Conservation (phyloP, 2,329 filamentous ascomycete species). For the Chaetomium strumarium region DNA sequence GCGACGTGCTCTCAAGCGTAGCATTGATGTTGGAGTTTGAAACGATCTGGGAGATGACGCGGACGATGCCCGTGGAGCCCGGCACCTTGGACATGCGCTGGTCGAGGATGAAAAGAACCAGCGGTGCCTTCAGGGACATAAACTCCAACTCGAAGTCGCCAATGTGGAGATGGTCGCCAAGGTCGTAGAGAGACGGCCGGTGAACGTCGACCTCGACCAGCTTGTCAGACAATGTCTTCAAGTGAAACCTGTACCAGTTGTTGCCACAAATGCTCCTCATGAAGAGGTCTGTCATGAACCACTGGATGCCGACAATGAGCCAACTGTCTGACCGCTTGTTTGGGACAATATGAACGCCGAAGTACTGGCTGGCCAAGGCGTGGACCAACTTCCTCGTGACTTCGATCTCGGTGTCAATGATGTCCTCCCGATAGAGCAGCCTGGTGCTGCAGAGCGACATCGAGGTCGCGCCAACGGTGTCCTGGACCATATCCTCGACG, state of each 20-base stretch:
- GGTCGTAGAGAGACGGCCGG: constrained; percentile 73
- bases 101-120: constrained; percentile 91
- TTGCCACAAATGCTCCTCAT: constrained; percentile 87
- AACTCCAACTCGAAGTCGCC: constrained; percentile 87
- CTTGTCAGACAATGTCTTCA: constrained; percentile 77
- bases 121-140: constrained; percentile 79
- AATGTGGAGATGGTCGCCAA: constrained; percentile 71
- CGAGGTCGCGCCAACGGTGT: constrained; percentile 72
- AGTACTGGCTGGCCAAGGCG: constrained; percentile 85
- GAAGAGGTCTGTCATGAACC: constrained; percentile 92
- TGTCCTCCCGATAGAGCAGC: constrained; percentile 74
- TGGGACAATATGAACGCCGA: constrained; percentile 85
- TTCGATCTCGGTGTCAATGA: constrained; percentile 79
- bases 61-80: constrained; percentile 73
- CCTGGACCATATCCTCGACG: constrained; percentile 76
- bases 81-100: constrained; percentile 84
- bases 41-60: constrained; percentile 81
- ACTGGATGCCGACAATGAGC: constrained; percentile 83
- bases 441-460: constrained; percentile 83
- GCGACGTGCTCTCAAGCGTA: constrained; percentile 25
- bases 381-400: constrained; percentile 76
- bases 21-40: constrained; percentile 68
- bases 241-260: constrained; percentile 87
- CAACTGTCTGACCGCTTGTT: constrained; percentile 76
- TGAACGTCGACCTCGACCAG: constrained; percentile 76